Percentiles rank a stretch among this genome's conserved stretches.
These are phyloP conservation scores for Gilbertella persicaria DNA, from an alignment of 371 early-diverging fungal genomes.

Conservation along the genomic window DNA sequence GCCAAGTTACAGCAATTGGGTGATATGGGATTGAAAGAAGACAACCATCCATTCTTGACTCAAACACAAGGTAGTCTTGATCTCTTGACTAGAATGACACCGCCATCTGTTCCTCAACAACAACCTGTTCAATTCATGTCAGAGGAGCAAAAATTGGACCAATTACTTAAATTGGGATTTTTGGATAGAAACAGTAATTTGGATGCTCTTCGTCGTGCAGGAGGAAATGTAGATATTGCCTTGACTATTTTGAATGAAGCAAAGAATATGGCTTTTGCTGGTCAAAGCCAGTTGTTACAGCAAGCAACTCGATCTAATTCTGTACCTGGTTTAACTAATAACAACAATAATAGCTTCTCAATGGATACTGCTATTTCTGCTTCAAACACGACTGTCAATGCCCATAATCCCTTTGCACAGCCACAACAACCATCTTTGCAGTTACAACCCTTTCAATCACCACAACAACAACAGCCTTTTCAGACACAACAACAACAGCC, in stretches of 20 bases:
- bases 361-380: constrained; percentile 3
- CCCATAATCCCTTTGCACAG: constrained; percentile 3
- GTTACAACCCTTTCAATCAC: neutral
- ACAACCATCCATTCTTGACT: constrained; percentile 62
- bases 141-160: constrained; percentile 39
- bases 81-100: constrained; percentile 50
- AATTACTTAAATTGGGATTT: constrained; percentile 54
- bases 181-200: constrained; percentile 43
- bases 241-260: constrained; percentile 51
- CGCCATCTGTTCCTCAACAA: constrained; percentile 16
- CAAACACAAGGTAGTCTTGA: constrained; percentile 76
- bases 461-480: neutral
- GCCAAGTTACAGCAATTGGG: constrained; percentile 35
- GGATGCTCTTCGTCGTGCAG: constrained; percentile 60
- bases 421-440: neutral
- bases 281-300: constrained; percentile 7
- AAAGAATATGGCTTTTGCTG: constrained; percentile 14
- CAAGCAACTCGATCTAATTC: constrained; percentile 15
- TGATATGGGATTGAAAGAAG: constrained; percentile 81
- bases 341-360: constrained; percentile 12
- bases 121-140: constrained; percentile 24
- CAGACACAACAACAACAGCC: neutral
- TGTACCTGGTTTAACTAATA: constrained; percentile 4
- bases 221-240: constrained; percentile 62
- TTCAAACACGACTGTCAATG: neutral